Evolutionary conservation across 1,139 yeast genomes (phyloP), one percentile per base, ranked within the genome.

Genomic region (Pichia sp.): DNA sequence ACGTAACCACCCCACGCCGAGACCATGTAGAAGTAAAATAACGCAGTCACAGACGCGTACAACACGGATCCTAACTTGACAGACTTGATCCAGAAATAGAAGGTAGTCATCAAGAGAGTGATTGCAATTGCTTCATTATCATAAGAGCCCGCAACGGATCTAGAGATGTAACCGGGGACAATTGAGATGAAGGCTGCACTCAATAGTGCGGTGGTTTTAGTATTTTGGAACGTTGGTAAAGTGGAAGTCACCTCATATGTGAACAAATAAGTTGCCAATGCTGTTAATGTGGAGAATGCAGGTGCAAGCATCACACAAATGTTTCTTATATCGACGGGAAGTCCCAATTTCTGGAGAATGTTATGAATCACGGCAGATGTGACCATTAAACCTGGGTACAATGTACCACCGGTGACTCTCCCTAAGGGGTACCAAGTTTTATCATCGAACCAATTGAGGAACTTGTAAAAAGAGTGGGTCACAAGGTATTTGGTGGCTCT

Each of bases 1-100:
- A 91, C 99, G 58, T 93, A 93, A 17, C 99, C 99, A 68, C 98
- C 98, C 99, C 99, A 93, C n/a, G 99, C 98, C 36, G 95, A 81
- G 35, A 93, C 99, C 99, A 93, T 93, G 69, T 93, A 93, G 62
- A 93, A 93, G 66, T 93, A 93, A 52, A 80, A 82, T 32, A 86
- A 60, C 3, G 98, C 94, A 24, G 97, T 78, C 51, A 82, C 64
- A 6, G 93, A 72, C 15, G 88, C 94, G 68, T 80, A 85, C 49
- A 84, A 71, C 14, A 87, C 80, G 3, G 96, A 84, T 22, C 99
- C 99, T 33, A 82, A 66, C 61, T 88, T 91, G 63, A 86, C 73
- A 13, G 96, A 80, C 62, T 86, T 87, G 62, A 91, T 83, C 99
- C 99, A 93, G 46, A 86, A 74, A 68, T 78, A 88, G 60, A 93